Base-by-base conservation (phyloP, 2,329 filamentous ascomycete genomes). In the Venturia effusa region DNA sequence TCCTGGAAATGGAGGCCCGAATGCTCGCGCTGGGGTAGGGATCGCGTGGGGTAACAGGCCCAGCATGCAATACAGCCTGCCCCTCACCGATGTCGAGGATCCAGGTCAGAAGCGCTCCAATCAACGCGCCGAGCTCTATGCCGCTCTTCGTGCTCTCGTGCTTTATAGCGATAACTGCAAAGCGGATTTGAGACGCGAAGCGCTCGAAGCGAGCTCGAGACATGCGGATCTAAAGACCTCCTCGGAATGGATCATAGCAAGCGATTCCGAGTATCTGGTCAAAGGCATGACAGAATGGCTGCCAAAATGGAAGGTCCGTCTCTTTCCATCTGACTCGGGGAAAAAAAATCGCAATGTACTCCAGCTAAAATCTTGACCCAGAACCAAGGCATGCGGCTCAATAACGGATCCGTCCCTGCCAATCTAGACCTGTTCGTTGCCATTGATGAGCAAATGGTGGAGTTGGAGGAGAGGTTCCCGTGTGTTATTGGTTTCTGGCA, bases 281-380 rank as follows among this genome's bases (percentile, higher is more conserved):
- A 37, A 24, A 19, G 24, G 27, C 19, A n/a, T 59, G 55, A 34
- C 55, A 8, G 55, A 59, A 24, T 59, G 55, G 55, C 55, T 59
- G n/a, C 55, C 55, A n/a, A 59, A 32, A 22, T 59, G 55, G 55
- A 59, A 40, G 55, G 55, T 59, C 3, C n/a, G 55, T 51, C n/a
- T n/a, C n/a, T n/a, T n/a, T n/a, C n/a, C n/a, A n/a, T n/a, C n/a
- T n/a, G n/a, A n/a, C n/a, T n/a, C n/a, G n/a, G n/a, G n/a, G n/a
- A n/a, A n/a, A n/a, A n/a, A n/a, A n/a, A n/a, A n/a, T n/a, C n/a
- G n/a, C n/a, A n/a, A n/a, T n/a, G n/a, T n/a, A n/a, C n/a, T n/a
- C n/a, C n/a, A n/a, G n/a, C n/a, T n/a, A n/a, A n/a, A n/a, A n/a
- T n/a, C n/a, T n/a, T n/a, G n/a, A n/a, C n/a, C n/a, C n/a, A n/a